phyloP scores from a whole-genome alignment of 768 basidiomycete genomes.

The Sistotremastrum suecicum region DNA sequence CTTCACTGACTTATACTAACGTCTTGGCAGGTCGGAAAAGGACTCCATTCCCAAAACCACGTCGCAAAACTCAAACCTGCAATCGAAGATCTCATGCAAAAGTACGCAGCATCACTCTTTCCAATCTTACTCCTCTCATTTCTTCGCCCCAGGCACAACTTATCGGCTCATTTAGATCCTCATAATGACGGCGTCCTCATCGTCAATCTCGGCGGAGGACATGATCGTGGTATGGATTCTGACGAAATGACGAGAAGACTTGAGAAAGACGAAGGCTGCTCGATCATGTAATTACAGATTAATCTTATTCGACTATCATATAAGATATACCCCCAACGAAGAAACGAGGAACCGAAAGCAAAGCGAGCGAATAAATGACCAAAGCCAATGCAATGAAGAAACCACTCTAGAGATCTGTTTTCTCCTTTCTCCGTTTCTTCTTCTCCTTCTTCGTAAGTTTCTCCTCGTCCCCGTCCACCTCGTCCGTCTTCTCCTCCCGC shows the following conservation, averaged over 20 bases:
- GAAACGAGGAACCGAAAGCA: no score
- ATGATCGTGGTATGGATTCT: constrained; percentile 29
- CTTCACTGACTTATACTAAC: neutral
- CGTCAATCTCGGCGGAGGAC: constrained; percentile 44
- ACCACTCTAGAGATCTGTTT: constrained; percentile 11
- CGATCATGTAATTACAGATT: constrained; percentile 42
- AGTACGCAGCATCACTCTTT: constrained; percentile 27
- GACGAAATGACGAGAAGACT: constrained; percentile 46
- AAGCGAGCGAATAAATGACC: no score
- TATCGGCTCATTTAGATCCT: constrained; percentile 65
- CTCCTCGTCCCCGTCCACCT: constrained; percentile 4
- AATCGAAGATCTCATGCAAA: constrained; percentile 73
- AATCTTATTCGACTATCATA: no score
- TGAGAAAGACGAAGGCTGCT: constrained; percentile 40
- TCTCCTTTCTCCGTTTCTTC: constrained; percentile 11
- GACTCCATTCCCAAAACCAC: constrained; percentile 65
- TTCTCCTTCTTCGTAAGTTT: constrained; percentile 4
- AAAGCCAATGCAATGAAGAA: no score
- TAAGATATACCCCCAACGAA: no score
- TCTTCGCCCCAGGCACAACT: constrained; percentile 41
- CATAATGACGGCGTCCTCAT: constrained; percentile 75
- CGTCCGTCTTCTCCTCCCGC: constrained; percentile 4
- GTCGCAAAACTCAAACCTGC: constrained; percentile 86
- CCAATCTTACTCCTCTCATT: constrained; percentile 1
- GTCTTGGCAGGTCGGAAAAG: constrained; percentile 45